Evolutionary conservation across 345 rosid species (phyloP), one percentile per base, ranked within the genome.

Genomic region (Corchorus olitorius): DNA sequence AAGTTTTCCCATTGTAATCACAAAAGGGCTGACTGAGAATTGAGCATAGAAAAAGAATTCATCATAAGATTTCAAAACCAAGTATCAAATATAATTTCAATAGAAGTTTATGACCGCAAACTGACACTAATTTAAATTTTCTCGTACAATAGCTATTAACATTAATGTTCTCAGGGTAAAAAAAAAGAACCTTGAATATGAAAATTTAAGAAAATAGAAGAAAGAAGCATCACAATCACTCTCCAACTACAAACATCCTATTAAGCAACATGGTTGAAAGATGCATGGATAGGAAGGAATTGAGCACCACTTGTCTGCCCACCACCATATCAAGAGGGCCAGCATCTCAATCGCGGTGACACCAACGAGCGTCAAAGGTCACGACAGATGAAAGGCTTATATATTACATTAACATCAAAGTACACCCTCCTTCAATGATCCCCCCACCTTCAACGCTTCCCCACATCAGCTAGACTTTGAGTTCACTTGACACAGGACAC

Each of bases 131-230:
- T 43, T 82, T 81, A 60, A 83, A 81, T 65, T 81, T 77, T 80
- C 85, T 82, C 86, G 80, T 84, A 88, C 85, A 82, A 82, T 81
- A 83, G 73, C 88, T 88, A 86, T 88, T 83, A 80, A 84, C 88
- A 80, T 81, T 80, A 80, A 82, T 78, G 81, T 82, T 84, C 50
- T 41, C 72, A 70, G 34, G 75, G 66, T 7, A 69, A 80, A 78
- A 78, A 74, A 70, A 77, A 74, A 27, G 65, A 77, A 53, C 81
- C 80, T 80, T 76, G 76, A 70, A 83, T 70, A 67, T 72, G 37
- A 78, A 74, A 82, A 74, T 66, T 35, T 34, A 68, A 54, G 45
- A 71, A 39, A 55, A 76, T 66, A 20, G n/a, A 76, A 79, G 68
- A 20, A 78, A 65, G 69, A 78, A 81, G 68, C 86, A 86, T 66